Base-by-base conservation (phyloP, 2,329 filamentous ascomycete species). In the Cordyceps cateniannulata region DNA sequence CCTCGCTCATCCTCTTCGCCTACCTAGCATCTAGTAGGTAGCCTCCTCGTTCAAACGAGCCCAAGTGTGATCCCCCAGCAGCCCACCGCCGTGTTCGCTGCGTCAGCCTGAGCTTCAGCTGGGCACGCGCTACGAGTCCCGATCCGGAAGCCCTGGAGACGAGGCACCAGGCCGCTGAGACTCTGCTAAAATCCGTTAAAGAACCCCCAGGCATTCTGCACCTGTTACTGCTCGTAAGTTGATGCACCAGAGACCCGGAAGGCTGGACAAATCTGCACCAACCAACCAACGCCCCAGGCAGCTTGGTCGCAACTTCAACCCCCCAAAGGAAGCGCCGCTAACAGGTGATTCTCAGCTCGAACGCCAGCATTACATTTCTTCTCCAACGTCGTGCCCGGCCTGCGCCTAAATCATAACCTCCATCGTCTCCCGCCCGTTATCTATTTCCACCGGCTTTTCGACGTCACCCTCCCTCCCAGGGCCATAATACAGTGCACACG, bases 121-220 rank as follows among this genome's bases (percentile, higher is more conserved):
- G 45, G 56, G 32, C 56, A 59, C 47, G 56, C 56, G 56, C 56
- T 51, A 59, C 56, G 35, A 59, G 56, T 24, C 56, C 56, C 47
- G 35, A 59, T 59, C 56, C n/a, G 56, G 56, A 50, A 18, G 35
- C 44, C 44, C 35, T 59, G 56, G 27, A 32, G 53, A 47, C 53
- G 27, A 20, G 16, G n/a, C 52, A 42, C 18, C 40, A 8, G 40
- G 52, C 18, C 27, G 27, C 18, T 14, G n/a, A 25, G 20, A 14
- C 18, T 25, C 27, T 35, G 29, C 29, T 12, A 9, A 42, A 29
- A 22, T 42, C 18, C n/a, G 5, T 40, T 25, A n/a, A 6, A 53
- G n/a, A 7, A 27, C 22, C 24, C 22, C 10, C 16, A n/a, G n/a
- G n/a, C 14, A 45, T 12, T 22, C 35, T 32, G 24, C 12, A 22